A percentile compares a stretch with the other conserved stretches of the same genome.
Conservation (phyloP, 176 grass and related monocot species). For the Eleusine coracana region DNA sequence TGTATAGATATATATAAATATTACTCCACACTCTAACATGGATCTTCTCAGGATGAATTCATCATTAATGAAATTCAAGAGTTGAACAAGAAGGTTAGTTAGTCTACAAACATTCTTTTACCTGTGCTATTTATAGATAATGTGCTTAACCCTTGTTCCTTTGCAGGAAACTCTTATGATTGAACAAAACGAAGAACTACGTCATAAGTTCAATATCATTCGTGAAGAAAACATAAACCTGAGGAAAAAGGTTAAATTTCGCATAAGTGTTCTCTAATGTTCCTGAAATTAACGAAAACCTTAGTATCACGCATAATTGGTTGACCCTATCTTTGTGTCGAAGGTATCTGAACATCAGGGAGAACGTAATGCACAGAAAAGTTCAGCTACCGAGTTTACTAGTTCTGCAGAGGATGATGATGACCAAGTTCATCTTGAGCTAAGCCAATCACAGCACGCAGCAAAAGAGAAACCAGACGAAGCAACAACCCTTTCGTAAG, state of each 20-base stretch:
- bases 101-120: not conserved
- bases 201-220: not conserved
- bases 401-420: not conserved
- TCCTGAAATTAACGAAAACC: not conserved
- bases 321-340: not conserved
- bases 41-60: conserved; percentile 11
- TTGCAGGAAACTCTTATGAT: not conserved
- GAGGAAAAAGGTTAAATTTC: not conserved
- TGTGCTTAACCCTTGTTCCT: not conserved
- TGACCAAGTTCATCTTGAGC: not conserved
- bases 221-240: not conserved
- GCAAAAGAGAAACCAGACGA: not conserved
- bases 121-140: not conserved
- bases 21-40: not conserved
- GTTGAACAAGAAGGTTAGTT: conserved; percentile 13
- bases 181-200: conserved; percentile 14
- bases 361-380: not conserved
- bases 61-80: conserved; percentile 11
- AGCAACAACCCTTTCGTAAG: not conserved
- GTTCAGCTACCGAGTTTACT: conserved; percentile 1
- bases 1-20: not conserved
- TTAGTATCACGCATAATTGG: not conserved
- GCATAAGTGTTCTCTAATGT: not conserved
- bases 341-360: not conserved
- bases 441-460: not conserved